A percentile compares a stretch with the other conserved stretches of the same genome.
These are phyloP conservation scores for Aspergillus mulundensis DNA, from an alignment of 495 filamentous ascomycete genomes.

Conservation along the genomic window DNA sequence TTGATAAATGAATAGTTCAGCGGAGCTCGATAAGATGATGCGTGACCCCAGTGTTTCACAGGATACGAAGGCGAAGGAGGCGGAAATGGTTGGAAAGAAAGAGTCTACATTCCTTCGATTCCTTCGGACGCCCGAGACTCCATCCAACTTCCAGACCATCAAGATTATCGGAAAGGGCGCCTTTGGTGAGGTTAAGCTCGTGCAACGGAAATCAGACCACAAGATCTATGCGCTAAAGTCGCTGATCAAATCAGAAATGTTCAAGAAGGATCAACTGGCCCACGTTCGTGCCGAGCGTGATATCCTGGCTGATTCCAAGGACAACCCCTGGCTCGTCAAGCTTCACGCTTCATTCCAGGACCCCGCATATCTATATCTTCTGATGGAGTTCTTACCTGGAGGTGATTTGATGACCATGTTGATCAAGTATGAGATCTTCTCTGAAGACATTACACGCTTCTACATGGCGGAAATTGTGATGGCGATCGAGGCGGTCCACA, in stretches of 20 bases:
- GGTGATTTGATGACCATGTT: slow-evolving; percentile 99
- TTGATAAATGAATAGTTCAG: slow-evolving; percentile 56
- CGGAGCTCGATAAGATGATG: slow-evolving; percentile 81
- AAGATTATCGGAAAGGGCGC: slow-evolving; percentile 99
- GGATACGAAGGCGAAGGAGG: slow-evolving; percentile 71
- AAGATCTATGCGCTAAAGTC: slow-evolving; percentile 99
- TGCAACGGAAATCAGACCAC: slow-evolving; percentile 92
- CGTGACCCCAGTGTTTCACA: slow-evolving; percentile 67
- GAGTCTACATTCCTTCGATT: slow-evolving; percentile 93
- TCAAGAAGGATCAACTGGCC: slow-evolving; percentile 98
- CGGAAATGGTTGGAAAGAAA: slow-evolving; percentile 70
- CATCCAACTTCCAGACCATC: slow-evolving; percentile 88
- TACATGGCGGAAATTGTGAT: slow-evolving; percentile 98
- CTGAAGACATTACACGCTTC: slow-evolving; percentile 96
- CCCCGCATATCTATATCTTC: slow-evolving; percentile 89
- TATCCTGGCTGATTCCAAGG: slow-evolving; percentile 89
- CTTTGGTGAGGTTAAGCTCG: slow-evolving; percentile 96
- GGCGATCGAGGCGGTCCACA: slow-evolving; percentile 97
- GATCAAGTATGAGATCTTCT: slow-evolving; percentile 99
- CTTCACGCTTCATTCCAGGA: slow-evolving; percentile 98
- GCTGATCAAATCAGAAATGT: slow-evolving; percentile 97
- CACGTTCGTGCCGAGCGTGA: slow-evolving; percentile 97
- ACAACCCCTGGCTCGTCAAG: slow-evolving; percentile 99
- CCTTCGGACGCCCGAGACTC: slow-evolving; percentile 84
- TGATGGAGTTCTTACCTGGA: slow-evolving; percentile 98